These are phyloP conservation scores for Stephania yunnanensis DNA, from an alignment of 164 flowering plant species.

Conservation along the genomic window DNA sequence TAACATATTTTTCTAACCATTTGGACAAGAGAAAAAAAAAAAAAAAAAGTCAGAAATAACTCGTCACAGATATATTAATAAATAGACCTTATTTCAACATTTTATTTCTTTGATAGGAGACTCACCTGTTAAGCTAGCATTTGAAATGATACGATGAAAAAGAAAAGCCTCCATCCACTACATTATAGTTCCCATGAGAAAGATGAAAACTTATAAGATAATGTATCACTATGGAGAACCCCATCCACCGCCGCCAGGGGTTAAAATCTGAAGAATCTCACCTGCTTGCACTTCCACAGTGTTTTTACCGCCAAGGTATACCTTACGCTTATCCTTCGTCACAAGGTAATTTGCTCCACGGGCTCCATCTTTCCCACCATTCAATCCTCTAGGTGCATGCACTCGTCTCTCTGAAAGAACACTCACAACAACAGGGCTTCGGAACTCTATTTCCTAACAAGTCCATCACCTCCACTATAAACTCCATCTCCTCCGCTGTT, in stretches of 20 bases:
- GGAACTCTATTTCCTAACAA: constrained; percentile 91
- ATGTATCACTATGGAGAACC: constrained; percentile 37
- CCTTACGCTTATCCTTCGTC: constrained; percentile 53
- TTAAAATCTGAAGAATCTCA: constrained; percentile 74
- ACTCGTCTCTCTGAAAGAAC: constrained; percentile 96
- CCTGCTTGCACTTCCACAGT: constrained; percentile 70
- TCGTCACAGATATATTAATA: background rate
- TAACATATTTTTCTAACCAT: background rate
- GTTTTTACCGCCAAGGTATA: constrained; percentile 92
- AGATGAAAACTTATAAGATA: background rate
- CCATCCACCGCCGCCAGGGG: constrained; percentile 99
- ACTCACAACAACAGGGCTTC: constrained; percentile 74
- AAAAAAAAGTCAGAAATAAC: background rate
- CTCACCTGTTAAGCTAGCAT: background rate
- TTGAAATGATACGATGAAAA: background rate
- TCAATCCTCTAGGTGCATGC: constrained; percentile 87
- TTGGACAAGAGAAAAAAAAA: background rate
- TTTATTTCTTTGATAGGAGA: background rate
- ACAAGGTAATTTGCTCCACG: constrained; percentile 78
- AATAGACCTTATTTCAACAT: background rate
- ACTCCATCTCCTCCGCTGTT: constrained; percentile 80
- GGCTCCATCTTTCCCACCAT: constrained; percentile 78
- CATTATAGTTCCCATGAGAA: background rate
- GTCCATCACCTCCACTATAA: constrained; percentile 88
- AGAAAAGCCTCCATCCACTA: background rate